phyloP scores from a whole-genome alignment of 2,329 filamentous ascomycete genomes.

The Rhynchosporium secalis region DNA sequence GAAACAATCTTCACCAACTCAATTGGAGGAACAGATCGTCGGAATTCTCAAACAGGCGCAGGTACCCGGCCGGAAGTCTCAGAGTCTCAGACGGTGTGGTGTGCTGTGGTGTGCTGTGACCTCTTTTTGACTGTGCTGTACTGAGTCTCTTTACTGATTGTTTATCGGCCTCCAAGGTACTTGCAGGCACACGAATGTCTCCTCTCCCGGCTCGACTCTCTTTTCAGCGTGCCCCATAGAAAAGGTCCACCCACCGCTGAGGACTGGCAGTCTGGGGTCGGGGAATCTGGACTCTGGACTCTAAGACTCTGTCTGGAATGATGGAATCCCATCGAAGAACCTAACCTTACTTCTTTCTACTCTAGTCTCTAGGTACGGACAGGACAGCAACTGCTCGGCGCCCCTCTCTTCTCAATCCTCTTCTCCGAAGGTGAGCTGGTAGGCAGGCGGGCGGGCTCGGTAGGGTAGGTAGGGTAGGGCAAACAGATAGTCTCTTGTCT shows the following conservation, averaged over 20 bases:
- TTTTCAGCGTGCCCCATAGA: background rate
- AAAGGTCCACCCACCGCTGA: conserved; percentile 14
- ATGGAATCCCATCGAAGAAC: conserved; percentile 11
- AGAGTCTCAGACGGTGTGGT: conserved; percentile 2
- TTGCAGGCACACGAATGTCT: background rate
- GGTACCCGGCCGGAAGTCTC: conserved; percentile 30
- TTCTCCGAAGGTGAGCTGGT: background rate
- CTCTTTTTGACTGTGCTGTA: background rate
- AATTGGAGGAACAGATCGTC: conserved; percentile 21
- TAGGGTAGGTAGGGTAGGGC: conserved; percentile 10
- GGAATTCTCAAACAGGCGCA: conserved; percentile 22
- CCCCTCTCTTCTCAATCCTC: background rate
- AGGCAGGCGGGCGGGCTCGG: background rate
- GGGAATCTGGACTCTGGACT: no score
- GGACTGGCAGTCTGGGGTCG: no score
- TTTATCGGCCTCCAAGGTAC: background rate
- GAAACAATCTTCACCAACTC: conserved; percentile 19
- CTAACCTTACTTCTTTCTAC: no score
- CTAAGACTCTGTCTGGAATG: background rate
- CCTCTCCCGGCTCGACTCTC: background rate
- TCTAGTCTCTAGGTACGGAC: background rate
- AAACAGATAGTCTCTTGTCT: background rate
- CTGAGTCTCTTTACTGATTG: background rate
- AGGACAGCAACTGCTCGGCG: conserved; percentile 1
- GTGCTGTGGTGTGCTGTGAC: background rate